Evolutionary conservation across 768 basidiomycete genomes (phyloP).

Genomic region (Coprinopsis sp.): DNA sequence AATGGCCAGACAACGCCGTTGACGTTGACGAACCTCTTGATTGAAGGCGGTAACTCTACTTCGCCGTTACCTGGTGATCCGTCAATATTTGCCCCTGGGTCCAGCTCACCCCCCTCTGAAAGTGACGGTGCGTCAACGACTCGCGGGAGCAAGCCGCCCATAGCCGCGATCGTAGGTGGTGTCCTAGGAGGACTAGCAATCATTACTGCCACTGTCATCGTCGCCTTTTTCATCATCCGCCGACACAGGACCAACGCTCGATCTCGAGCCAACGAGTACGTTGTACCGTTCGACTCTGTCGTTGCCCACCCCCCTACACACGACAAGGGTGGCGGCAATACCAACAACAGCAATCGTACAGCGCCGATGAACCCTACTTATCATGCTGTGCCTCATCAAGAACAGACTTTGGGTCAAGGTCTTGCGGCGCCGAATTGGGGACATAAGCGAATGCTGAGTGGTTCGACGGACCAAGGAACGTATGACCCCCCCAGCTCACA

Average conservation of each 20-base stretch:
- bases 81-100: background rate
- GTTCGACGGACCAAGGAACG: background rate
- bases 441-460: background rate
- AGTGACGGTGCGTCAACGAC: background rate
- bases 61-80: background rate
- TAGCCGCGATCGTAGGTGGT: background rate
- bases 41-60: slow-evolving; percentile 14
- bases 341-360: too few species aligned
- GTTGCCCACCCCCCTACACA: background rate
- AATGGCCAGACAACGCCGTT: slow-evolving; percentile 17
- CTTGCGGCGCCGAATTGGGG: background rate
- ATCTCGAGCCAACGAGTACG: background rate
- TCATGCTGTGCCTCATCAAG: background rate
- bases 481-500: background rate
- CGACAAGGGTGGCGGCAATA: too few species aligned
- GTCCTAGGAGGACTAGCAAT: background rate
- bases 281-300: background rate
- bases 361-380: too few species aligned
- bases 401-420: background rate
- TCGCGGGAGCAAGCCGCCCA: background rate
- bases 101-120: background rate
- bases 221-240: background rate
- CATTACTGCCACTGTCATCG: background rate
- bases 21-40: slow-evolving; percentile 16
- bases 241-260: background rate